phyloP scores from a whole-genome alignment of 345 rosid species.

The Sonneratia caseolaris region DNA sequence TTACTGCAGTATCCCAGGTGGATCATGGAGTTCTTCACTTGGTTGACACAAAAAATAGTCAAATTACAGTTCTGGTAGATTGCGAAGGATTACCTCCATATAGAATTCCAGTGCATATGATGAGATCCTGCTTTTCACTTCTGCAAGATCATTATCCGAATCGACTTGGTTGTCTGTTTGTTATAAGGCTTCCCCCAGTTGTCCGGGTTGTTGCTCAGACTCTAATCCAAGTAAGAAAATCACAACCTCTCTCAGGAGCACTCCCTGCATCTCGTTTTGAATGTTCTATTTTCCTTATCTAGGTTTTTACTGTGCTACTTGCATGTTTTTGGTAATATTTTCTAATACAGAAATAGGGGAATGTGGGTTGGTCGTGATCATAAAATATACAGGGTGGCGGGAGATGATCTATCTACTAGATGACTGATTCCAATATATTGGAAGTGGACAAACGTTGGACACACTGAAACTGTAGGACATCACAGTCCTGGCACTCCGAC shows the following conservation, averaged over 20 bases:
- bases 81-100: slow-evolving; percentile 83
- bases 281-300: not conserved
- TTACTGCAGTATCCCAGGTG: slow-evolving; percentile 78
- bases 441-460: not conserved
- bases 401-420: not conserved
- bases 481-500: not conserved
- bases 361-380: too few relatives aligned
- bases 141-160: slow-evolving; percentile 90
- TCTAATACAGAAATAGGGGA: not conserved
- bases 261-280: too few relatives aligned
- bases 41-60: slow-evolving; percentile 41
- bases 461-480: not conserved
- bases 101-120: slow-evolving; percentile 81
- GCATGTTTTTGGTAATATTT: not conserved
- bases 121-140: slow-evolving; percentile 75
- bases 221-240: slow-evolving; percentile 57
- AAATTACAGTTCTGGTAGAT: slow-evolving; percentile 75
- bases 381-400: too few relatives aligned
- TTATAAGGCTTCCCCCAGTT: slow-evolving; percentile 81
- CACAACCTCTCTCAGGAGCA: too few relatives aligned
- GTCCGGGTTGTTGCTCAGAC: slow-evolving; percentile 80
- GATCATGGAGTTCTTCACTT: slow-evolving; percentile 68
- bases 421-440: not conserved
- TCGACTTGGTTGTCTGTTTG: slow-evolving; percentile 71
- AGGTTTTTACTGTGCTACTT: not conserved